Percentiles rank a stretch among this genome's conserved stretches.
phyloP scores from a whole-genome alignment of 2,329 filamentous ascomycete genomes.

The Metarhizium album region DNA sequence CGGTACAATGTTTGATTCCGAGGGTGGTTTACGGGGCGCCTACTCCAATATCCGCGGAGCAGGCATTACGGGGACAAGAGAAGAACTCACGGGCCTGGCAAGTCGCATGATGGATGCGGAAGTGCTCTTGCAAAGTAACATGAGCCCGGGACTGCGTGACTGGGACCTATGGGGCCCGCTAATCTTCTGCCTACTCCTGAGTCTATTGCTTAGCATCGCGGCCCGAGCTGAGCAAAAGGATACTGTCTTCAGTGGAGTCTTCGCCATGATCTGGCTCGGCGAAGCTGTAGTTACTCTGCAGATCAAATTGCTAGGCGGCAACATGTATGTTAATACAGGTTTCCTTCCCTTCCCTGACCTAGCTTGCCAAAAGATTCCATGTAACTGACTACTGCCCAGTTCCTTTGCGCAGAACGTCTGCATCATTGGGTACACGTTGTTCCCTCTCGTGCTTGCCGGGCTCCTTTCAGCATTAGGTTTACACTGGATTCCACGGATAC shows the following conservation, averaged over 20 bases:
- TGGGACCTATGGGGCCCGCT: constrained; percentile 98
- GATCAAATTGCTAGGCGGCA: constrained; percentile 91
- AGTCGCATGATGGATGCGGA: constrained; percentile 55
- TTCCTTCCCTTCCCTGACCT: neutral
- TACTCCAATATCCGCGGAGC: constrained; percentile 51
- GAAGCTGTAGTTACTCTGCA: constrained; percentile 96
- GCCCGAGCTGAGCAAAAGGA: constrained; percentile 73
- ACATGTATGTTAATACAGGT: constrained; percentile 64
- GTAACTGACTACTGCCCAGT: constrained; percentile 33
- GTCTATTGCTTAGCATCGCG: constrained; percentile 75
- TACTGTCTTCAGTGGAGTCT: constrained; percentile 88
- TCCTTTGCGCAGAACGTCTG: constrained; percentile 97
- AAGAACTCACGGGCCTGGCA: constrained; percentile 51
- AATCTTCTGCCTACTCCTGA: constrained; percentile 84
- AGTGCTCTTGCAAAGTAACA: constrained; percentile 51
- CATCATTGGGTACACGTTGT: constrained; percentile 96
- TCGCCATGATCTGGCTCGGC: constrained; percentile 93
- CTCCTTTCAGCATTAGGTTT: constrained; percentile 76
- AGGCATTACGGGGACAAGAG: constrained; percentile 47
- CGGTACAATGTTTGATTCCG: constrained; percentile 50
- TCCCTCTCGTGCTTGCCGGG: constrained; percentile 88
- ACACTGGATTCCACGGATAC: constrained; percentile 72
- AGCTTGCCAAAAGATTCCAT: neutral
- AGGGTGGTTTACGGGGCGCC: constrained; percentile 44
- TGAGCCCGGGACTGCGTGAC: constrained; percentile 84